Conservation (phyloP, 352 stramenopile species). For the Vaucheria bursata region DNA sequence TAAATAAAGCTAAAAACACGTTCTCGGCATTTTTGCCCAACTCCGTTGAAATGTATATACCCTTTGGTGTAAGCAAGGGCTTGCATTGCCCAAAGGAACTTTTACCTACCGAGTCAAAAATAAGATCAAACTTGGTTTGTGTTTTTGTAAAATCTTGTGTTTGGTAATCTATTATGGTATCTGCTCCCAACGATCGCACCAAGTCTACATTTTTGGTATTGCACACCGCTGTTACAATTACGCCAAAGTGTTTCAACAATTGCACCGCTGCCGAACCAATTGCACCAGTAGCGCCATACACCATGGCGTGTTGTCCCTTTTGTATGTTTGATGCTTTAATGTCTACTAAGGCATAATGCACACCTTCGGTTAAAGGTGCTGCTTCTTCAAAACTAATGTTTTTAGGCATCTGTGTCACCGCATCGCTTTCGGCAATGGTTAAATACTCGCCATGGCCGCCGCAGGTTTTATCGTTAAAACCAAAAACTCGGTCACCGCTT, state of each 20-base stretch:
- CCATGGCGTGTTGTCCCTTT: not conserved
- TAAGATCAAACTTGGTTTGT: not conserved
- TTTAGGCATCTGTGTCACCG: not conserved
- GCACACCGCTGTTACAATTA: not conserved
- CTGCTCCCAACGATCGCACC: not conserved
- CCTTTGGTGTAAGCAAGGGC: not conserved
- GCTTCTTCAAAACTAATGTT: not conserved
- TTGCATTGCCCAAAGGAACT: not conserved
- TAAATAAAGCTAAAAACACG: not conserved
- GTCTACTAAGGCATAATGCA: not conserved
- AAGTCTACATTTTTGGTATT: slow-evolving; percentile 1
- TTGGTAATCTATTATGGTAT: not conserved
- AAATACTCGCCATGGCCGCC: not conserved
- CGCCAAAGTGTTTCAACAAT: not conserved
- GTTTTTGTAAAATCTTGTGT: not conserved
- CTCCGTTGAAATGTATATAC: not conserved
- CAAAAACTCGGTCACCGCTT: not conserved
- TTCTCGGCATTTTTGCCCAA: not conserved
- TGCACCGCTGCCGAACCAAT: not conserved
- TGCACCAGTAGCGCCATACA: not conserved
- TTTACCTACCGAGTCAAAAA: not conserved
- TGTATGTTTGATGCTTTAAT: not conserved
- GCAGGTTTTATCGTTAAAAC: not conserved
- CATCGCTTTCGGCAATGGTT: not conserved
- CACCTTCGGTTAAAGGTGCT: not conserved